Evolutionary conservation across 139 green algal genomes (phyloP), one percentile per base, ranked within the genome.

Genomic region (Yamagishiella unicocca): DNA sequence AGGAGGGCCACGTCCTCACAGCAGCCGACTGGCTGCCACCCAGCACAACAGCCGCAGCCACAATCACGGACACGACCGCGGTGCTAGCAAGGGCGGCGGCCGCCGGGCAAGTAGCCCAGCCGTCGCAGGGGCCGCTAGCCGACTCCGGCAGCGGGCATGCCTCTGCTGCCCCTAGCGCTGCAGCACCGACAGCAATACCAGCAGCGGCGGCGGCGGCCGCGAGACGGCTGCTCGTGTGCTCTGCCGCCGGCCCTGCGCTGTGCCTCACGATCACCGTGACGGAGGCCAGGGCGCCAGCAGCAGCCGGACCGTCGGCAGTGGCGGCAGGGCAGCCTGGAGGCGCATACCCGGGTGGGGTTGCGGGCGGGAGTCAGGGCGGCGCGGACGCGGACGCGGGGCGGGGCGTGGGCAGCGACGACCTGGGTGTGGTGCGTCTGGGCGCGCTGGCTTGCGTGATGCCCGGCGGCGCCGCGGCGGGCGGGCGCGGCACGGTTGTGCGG

Each of bases 11-110:
- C 61, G 29, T 85, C 42, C 29, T 85, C 37, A 50, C 58, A 7
- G 79, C 79, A 2, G 79, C 79, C 5, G 79, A 55, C 37, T 85
- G 79, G 79, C 61, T 85, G 79, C 79, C 62, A 35, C 54, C 77
- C 40, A 40, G 19, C 14, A 29, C n/a, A 40, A 72, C 29, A 6
- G n/a, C n/a, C n/a, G n/a, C n/a, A n/a, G n/a, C 14, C 29, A 58
- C 50, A 58, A 25, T 17, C 21, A 6, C 5, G 4, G 67, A 19
- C 33, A 40, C 37, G 24, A 10, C 53, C 22, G 54, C 35, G 35
- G 19, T 7, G 45, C 75, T 31, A 35, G 3, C 33, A 25, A 45
- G 9, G 29, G 33, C 33, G 9, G 66, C 38, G 14, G 38, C 2
- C 38, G 8, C 12, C 2, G n/a, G n/a, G 21, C 38, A 55, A 55